Conservation (phyloP, 2,329 filamentous ascomycete species). For the Ilyonectria mors-panacis region DNA sequence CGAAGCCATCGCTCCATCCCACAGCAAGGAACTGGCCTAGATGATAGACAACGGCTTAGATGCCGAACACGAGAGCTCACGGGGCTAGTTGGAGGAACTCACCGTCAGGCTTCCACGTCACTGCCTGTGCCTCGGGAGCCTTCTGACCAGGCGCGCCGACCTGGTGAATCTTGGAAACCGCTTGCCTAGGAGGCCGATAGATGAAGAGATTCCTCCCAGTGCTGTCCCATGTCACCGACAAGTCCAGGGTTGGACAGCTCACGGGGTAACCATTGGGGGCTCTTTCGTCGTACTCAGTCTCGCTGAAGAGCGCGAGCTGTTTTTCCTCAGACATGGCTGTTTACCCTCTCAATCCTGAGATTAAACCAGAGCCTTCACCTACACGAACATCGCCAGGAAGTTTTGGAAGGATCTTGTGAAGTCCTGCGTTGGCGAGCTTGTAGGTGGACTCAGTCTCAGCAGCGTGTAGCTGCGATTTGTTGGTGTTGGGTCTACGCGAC, state of each 20-base stretch:
- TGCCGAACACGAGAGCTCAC: background rate
- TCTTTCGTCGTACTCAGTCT: conserved; percentile 70
- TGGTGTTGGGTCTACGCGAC: conserved; percentile 11
- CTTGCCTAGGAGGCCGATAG: conserved; percentile 83
- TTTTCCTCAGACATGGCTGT: conserved; percentile 47
- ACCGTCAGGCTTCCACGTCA: conserved; percentile 81
- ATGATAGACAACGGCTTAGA: conserved; percentile 11
- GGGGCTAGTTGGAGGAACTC: conserved; percentile 41
- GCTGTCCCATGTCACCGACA: conserved; percentile 80
- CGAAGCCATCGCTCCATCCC: conserved; percentile 85
- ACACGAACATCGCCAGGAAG: background rate
- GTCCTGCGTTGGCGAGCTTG: conserved; percentile 4
- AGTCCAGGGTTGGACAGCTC: conserved; percentile 88
- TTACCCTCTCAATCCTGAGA: conserved; percentile 14
- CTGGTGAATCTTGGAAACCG: conserved; percentile 68
- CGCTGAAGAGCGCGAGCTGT: conserved; percentile 66
- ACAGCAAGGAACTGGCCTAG: conserved; percentile 83
- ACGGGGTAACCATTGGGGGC: conserved; percentile 73
- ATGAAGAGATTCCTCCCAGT: conserved; percentile 79
- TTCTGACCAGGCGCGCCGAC: conserved; percentile 57
- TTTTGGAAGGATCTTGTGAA: background rate
- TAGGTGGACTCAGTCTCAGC: background rate
- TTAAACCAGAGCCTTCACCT: background rate
- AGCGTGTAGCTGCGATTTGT: background rate
- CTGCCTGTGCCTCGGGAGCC: conserved; percentile 60